Base-by-base conservation (phyloP, 805 yeast genomes). In the Wickerhamiella vanderwaltii region DNA sequence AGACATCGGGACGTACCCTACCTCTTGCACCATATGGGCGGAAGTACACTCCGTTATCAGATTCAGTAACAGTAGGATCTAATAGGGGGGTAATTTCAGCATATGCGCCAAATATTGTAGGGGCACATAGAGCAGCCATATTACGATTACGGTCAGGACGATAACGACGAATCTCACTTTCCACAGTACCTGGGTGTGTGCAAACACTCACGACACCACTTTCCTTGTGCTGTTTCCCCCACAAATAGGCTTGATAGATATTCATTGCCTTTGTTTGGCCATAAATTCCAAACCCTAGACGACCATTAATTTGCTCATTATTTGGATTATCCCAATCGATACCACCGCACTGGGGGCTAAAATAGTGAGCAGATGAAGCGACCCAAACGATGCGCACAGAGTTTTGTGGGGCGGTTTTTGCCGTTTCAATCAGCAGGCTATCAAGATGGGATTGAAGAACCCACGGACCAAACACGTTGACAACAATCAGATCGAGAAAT, bases 221-320 rank as follows among this genome's bases (percentile, higher is more conserved):
- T 3, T 53, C 49, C 3, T 60, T 52, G 45, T 62, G 57, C 17
- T 53, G 33, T 38, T 51, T 46, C 2, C 58, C 55, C 65, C 68
- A 68, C 33, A 53, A 50, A 7, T 54, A 48, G 1, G 67, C 59
- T 45, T 65, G 65, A 41, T 62, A 60, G 18, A 64, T 52, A 39
- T 60, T 61, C 39, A 64, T 62, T 2, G 71, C 69, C 54, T 71
- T 71, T 20, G 69, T 62, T 49, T 69, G 73, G 11, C 66, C 69
- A 47, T 71, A 68, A 39, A 48, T 45, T 15, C 51, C 46, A 30
- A 53, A 49, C 20, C 53, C 52, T 5, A 41, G 23, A 13, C 29
- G 30, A 20, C 50, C 45, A 18, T 47, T 49, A 18, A 38, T 38
- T 20, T 19, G 50, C 30, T 52, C 55, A 46, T 53, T 51, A 47